Conservation (phyloP, 1,284 basidiomycete genomes). For the Calocybe gambosa region DNA sequence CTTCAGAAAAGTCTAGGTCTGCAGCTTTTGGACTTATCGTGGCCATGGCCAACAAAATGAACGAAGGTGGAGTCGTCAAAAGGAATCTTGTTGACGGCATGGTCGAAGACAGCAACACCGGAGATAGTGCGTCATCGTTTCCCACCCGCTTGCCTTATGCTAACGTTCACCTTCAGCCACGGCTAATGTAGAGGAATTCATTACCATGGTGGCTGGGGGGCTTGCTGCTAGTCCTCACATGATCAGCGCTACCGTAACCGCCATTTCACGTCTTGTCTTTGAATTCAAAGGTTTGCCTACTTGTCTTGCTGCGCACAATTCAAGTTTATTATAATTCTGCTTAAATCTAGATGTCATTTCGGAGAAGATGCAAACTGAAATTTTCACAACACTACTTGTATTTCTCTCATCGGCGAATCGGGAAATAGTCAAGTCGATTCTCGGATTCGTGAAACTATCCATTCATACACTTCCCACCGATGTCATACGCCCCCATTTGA, state of each 20-base stretch:
- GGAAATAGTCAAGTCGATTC: constrained; percentile 94
- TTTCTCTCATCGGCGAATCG: constrained; percentile 92
- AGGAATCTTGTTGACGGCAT: constrained; percentile 75
- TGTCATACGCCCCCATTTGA: constrained; percentile 72
- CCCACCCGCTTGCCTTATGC: neutral
- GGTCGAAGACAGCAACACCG: constrained; percentile 61
- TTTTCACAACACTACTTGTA: constrained; percentile 83
- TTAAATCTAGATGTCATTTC: constrained; percentile 59
- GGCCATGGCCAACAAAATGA: constrained; percentile 92
- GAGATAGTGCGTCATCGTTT: constrained; percentile 42
- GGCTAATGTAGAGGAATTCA: constrained; percentile 87
- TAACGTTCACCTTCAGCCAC: constrained; percentile 34
- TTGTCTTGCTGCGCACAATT: neutral
- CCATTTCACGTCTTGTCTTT: constrained; percentile 89
- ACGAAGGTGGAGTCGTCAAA: constrained; percentile 78
- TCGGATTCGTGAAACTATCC: constrained; percentile 93
- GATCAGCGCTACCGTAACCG: constrained; percentile 96
- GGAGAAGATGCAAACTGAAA: constrained; percentile 75
- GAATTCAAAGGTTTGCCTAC: constrained; percentile 84
- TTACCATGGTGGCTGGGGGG: constrained; percentile 97
- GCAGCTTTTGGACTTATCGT: constrained; percentile 91
- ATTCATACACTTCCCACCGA: constrained; percentile 78
- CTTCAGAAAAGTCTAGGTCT: constrained; percentile 86
- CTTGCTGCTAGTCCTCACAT: constrained; percentile 93
- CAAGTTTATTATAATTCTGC: neutral